phyloP scores from a whole-genome alignment of 805 yeast genomes.

The Kurtzmaniella fragi region DNA sequence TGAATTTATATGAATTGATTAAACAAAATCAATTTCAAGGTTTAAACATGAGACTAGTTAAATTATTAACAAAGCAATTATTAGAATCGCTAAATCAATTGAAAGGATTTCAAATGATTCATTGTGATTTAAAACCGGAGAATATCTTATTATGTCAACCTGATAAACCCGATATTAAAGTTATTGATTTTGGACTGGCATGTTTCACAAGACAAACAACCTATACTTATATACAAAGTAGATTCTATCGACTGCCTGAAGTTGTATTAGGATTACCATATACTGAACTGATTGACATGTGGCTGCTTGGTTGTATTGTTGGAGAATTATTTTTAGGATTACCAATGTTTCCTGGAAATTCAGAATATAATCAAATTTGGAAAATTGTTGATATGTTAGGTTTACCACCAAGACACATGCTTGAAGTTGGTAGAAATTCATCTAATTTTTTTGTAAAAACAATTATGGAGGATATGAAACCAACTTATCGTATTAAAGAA shows the following conservation, averaged over 20 bases:
- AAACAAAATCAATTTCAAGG: slow-evolving; percentile 95
- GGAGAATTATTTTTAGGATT: slow-evolving; percentile 88
- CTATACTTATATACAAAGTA: slow-evolving; percentile 86
- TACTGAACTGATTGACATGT: slow-evolving; percentile 90
- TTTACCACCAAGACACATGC: slow-evolving; percentile 91
- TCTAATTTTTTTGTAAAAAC: slow-evolving; percentile 56
- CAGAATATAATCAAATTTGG: slow-evolving; percentile 85
- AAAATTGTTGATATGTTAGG: slow-evolving; percentile 83
- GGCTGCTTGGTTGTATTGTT: slow-evolving; percentile 94
- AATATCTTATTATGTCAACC: slow-evolving; percentile 77
- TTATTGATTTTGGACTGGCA: slow-evolving; percentile 95
- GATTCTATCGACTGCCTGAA: slow-evolving; percentile 94
- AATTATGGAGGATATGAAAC: slow-evolving; percentile 20
- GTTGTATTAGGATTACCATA: slow-evolving; percentile 89
- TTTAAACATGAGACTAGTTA: slow-evolving; percentile 69
- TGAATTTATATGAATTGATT: slow-evolving; percentile 83
- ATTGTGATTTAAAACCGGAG: slow-evolving; percentile 96
- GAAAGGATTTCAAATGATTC: slow-evolving; percentile 80
- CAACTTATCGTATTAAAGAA: slow-evolving; percentile 26
- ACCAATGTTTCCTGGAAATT: slow-evolving; percentile 91
- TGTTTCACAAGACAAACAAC: slow-evolving; percentile 88
- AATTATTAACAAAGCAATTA: slow-evolving; percentile 73
- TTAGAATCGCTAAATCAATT: slow-evolving; percentile 75
- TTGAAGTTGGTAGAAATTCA: slow-evolving; percentile 89
- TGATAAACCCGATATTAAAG: slow-evolving; percentile 81